Evolutionary conservation across 1,284 basidiomycete species (phyloP).

Genomic region (Tilletia indica): DNA sequence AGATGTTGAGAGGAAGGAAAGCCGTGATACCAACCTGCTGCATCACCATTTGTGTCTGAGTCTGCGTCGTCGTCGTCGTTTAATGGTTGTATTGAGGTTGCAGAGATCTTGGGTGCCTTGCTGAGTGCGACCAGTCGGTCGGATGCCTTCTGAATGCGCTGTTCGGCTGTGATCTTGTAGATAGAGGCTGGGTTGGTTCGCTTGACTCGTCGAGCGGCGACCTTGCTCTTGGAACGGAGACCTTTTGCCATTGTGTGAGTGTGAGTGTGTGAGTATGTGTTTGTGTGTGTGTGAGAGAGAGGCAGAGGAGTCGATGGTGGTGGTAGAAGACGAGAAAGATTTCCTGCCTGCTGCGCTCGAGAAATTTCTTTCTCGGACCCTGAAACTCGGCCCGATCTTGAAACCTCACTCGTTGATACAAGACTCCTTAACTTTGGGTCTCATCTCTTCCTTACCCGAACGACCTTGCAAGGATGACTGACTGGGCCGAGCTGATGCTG

Average conservation of each 20-base stretch:
- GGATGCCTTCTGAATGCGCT: constrained; percentile 9
- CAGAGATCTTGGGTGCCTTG: background rate
- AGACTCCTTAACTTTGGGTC: too few relatives aligned
- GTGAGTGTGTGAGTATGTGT: background rate
- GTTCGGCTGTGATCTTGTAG: constrained; percentile 18
- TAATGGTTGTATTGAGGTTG: background rate
- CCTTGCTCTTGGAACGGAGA: constrained; percentile 18
- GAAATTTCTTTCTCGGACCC: too few relatives aligned
- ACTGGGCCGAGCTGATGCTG: too few relatives aligned
- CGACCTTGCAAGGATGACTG: too few relatives aligned
- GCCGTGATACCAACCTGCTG: constrained; percentile 4
- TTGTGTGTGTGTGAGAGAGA: background rate
- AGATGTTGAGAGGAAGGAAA: background rate
- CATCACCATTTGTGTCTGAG: background rate
- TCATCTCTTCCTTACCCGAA: too few relatives aligned
- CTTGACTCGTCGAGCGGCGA: constrained; percentile 18
- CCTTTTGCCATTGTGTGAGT: constrained; percentile 14
- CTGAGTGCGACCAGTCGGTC: background rate
- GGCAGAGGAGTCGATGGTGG: background rate
- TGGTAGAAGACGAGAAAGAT: background rate
- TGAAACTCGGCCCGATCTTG: too few relatives aligned
- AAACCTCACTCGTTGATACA: too few relatives aligned
- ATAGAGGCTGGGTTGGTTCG: background rate
- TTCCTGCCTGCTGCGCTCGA: too few relatives aligned
- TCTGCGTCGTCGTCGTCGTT: background rate